Conservation (phyloP, 2,329 filamentous ascomycete species). For the Lomentospora prolificans region DNA sequence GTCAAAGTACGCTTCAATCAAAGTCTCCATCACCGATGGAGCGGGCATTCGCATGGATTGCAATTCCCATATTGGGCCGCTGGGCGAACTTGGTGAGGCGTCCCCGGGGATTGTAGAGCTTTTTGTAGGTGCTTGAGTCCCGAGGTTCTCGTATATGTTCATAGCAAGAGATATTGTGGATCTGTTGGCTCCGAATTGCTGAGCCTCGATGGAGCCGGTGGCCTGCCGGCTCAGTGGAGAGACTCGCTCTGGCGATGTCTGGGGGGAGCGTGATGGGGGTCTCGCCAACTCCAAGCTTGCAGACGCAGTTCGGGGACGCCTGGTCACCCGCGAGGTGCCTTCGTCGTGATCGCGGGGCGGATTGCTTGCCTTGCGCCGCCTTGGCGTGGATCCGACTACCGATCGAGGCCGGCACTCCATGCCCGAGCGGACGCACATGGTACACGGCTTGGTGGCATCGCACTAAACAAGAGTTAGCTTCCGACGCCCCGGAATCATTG, state of each 20-base stretch:
- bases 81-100: background rate
- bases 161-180: constrained; percentile 10
- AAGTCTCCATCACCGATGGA: constrained; percentile 8
- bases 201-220: constrained; percentile 6
- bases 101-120: constrained; percentile 8
- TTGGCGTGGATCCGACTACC: background rate
- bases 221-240: constrained; percentile 2
- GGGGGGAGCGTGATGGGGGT: background rate
- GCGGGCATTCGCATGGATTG: constrained; percentile 7
- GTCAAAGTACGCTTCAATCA: constrained; percentile 14
- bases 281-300: background rate
- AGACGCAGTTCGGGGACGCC: constrained; percentile 2
- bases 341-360: background rate
- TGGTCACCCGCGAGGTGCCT: background rate
- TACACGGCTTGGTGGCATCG: constrained; percentile 10
- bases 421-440: constrained; percentile 10
- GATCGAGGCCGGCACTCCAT: constrained; percentile 8
- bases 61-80: constrained; percentile 6
- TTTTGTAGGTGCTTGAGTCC: constrained; percentile 3
- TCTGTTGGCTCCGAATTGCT: constrained; percentile 10
- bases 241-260: background rate
- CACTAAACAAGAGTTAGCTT: constrained; percentile 5
- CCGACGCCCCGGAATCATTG: background rate
- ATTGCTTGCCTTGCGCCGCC: constrained; percentile 3
- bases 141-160: constrained; percentile 10